These are phyloP conservation scores for Cenchrus purpureus DNA, from an alignment of 176 grass and related monocot genomes.

Conservation along the genomic window DNA sequence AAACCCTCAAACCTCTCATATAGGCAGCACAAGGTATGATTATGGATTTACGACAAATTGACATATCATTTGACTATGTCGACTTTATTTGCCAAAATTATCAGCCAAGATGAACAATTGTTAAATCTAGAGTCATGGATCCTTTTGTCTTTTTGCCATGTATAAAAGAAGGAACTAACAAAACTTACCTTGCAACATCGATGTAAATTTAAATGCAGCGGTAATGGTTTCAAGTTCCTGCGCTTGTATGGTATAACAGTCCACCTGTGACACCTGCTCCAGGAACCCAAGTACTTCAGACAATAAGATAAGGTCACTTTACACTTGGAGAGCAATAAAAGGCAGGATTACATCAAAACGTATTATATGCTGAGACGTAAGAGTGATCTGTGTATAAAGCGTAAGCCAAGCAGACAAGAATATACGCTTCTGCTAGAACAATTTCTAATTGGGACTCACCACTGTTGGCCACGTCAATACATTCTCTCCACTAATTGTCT, in stretches of 20 bases:
- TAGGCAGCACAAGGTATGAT: background rate
- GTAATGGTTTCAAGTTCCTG: slow-evolving; percentile 82
- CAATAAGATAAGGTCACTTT: slow-evolving; percentile 25
- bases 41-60: background rate
- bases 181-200: slow-evolving; percentile 84
- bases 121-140: background rate
- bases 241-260: slow-evolving; percentile 92
- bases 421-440: slow-evolving; percentile 12
- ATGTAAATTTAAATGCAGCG: slow-evolving; percentile 74
- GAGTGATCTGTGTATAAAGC: slow-evolving; percentile 1
- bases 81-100: background rate
- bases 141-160: background rate
- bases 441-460: slow-evolving; percentile 50
- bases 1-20: background rate
- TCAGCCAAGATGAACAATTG: background rate
- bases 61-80: background rate
- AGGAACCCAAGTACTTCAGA: slow-evolving; percentile 12
- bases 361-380: background rate
- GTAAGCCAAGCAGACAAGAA: slow-evolving; percentile 32
- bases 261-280: slow-evolving; percentile 81
- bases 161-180: slow-evolving; percentile 34
- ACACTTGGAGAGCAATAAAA: slow-evolving; percentile 11
- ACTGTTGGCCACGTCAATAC: slow-evolving; percentile 91
- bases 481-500: slow-evolving; percentile 95
- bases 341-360: background rate